Evolutionary conservation across 164 flowering plant genomes (phyloP).

Genomic region (Piper longum): DNA sequence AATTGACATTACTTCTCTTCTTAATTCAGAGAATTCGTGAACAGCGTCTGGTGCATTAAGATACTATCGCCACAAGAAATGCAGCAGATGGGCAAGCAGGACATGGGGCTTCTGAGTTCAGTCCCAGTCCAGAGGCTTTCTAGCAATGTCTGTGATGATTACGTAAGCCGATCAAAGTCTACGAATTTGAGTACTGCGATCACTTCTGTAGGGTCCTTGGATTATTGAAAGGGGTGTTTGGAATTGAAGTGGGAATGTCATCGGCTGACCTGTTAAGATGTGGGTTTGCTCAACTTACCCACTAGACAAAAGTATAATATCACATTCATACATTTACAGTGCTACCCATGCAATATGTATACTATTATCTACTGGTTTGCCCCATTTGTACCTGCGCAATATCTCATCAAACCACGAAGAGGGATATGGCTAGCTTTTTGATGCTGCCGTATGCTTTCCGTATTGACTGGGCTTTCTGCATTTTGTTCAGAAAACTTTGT

Average conservation of each 20-base stretch:
- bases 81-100: constrained; percentile 78
- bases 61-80: constrained; percentile 92
- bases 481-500: no score
- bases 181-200: constrained; percentile 52
- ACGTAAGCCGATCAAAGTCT: constrained; percentile 32
- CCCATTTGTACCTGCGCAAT: neutral
- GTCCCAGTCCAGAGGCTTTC: constrained; percentile 49
- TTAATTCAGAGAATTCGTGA: constrained; percentile 75
- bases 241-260: constrained; percentile 4
- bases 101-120: constrained; percentile 46
- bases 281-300: neutral
- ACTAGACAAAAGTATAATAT: neutral
- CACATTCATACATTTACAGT: constrained; percentile 5
- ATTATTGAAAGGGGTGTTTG: constrained; percentile 23
- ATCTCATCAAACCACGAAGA: no score
- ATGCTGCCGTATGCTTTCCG: no score
- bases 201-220: constrained; percentile 53
- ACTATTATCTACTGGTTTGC: neutral
- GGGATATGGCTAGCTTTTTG: no score
- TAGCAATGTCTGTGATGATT: constrained; percentile 45
- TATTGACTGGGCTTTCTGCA: no score
- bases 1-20: neutral
- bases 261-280: neutral
- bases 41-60: constrained; percentile 82
- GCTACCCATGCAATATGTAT: neutral